A percentile compares a stretch with the other conserved stretches of the same genome.
phyloP scores from a whole-genome alignment of 2,329 filamentous ascomycete species.

The Endothia cerciana region DNA sequence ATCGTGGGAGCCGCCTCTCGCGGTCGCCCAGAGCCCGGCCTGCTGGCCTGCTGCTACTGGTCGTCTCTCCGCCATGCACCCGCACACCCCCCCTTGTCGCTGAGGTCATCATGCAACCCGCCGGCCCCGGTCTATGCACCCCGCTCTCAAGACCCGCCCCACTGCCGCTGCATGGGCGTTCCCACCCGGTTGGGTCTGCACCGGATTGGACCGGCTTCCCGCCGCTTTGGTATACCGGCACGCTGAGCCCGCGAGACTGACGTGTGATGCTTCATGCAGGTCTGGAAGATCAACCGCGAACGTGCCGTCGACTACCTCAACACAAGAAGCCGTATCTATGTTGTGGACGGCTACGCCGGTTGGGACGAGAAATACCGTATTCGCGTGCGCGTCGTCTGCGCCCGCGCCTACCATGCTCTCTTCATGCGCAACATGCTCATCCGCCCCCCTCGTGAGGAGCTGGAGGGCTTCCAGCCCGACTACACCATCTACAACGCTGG shows the following conservation, averaged over 20 bases:
- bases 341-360: conserved; percentile 94
- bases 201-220: background rate
- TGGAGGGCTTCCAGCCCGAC: conserved; percentile 97
- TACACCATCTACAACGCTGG: conserved; percentile 99
- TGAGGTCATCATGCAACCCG: conserved; percentile 28
- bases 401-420: conserved; percentile 97
- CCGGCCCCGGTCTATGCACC: conserved; percentile 25
- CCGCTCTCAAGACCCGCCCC: conserved; percentile 18
- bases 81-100: conserved; percentile 14
- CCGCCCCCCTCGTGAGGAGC: conserved; percentile 85
- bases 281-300: conserved; percentile 99
- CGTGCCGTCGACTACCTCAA: conserved; percentile 99
- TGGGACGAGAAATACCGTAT: conserved; percentile 99
- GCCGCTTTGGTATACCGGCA: no score
- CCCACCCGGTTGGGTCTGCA: conserved; percentile 4
- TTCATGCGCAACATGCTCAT: conserved; percentile 99
- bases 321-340: conserved; percentile 98
- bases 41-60: background rate
- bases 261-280: conserved; percentile 57
- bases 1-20: background rate
- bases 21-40: background rate
- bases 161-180: conserved; percentile 21
- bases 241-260: conserved; percentile 33
- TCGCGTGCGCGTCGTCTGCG: conserved; percentile 95
- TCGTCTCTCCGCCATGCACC: conserved; percentile 10